Evolutionary conservation across 805 yeast species (phyloP), one percentile per base, ranked within the genome.

Genomic region (Pichia membranifaciens): DNA sequence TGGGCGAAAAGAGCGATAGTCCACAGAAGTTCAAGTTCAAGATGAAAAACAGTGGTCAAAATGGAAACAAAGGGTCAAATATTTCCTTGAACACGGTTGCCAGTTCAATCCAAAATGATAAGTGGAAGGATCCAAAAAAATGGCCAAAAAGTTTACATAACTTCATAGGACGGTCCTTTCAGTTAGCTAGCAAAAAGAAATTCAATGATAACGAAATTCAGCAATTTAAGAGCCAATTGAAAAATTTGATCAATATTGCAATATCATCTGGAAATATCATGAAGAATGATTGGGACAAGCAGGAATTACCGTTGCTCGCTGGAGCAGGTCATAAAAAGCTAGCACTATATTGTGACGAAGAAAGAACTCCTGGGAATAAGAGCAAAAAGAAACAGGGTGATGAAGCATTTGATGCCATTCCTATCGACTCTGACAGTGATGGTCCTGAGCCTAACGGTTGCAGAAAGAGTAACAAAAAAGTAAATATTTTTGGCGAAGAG

Each of bases 131-230:
- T 43, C 67, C 69, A 1, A 53, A 58, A 35, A 59, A 56, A 44
- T 81, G 85, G 85, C 87, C 87, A 1, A 67, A 60, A n/a, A 58
- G 73, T 3, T 61, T 82, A 36, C 78, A 72, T 57, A 58, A 61
- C 13, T 82, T 79, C 58, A 78, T 81, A 6, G 66, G 68, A 4
- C 52, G 64, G 10, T 68, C 79, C 37, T 81, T 81, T 56, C 55
- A 58, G 13, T 60, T 63, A 45, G 69, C 77, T 0, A 64, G 61
- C 20, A 55, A 63, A 7, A 61, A 74, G 13, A 62, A 64, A 41
- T 67, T 71, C 4, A 58, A 61, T 36, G n/a, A 16, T 10, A 44
- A 38, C 16, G 40, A 49, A 45, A 37, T 41, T 10, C 58, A 60
- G 7, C 53, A 57, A 32, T 72, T 81, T 56, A 78, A 79, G 51